These are phyloP conservation scores for Trametes elegans DNA, from an alignment of 768 basidiomycete species.

Conservation along the genomic window DNA sequence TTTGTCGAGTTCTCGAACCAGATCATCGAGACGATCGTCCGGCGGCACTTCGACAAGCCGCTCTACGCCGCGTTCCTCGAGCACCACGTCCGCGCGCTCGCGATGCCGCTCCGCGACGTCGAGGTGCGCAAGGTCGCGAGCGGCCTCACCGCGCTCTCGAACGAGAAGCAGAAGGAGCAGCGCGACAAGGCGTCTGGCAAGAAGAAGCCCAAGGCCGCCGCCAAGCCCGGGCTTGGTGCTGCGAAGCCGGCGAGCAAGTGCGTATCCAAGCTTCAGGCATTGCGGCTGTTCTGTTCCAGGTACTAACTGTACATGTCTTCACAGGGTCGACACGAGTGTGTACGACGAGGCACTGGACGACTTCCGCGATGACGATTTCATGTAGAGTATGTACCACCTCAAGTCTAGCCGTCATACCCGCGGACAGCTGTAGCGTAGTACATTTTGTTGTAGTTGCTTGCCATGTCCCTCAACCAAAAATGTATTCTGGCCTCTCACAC, in stretches of 20 bases:
- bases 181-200: slow-evolving; percentile 84
- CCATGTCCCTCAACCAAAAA: background rate
- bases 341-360: slow-evolving; percentile 94
- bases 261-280: too few species aligned
- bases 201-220: slow-evolving; percentile 74
- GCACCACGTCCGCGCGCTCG: slow-evolving; percentile 73
- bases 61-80: slow-evolving; percentile 84
- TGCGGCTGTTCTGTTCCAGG: background rate
- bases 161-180: slow-evolving; percentile 93
- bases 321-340: slow-evolving; percentile 69
- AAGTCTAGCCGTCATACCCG: slow-evolving; percentile 3
- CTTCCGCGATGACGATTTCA: slow-evolving; percentile 86
- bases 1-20: slow-evolving; percentile 70
- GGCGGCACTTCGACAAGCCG: slow-evolving; percentile 78
- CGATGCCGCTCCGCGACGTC: slow-evolving; percentile 78
- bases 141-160: slow-evolving; percentile 81
- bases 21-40: slow-evolving; percentile 74
- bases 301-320: slow-evolving; percentile 14
- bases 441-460: slow-evolving; percentile 7
- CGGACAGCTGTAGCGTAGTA: slow-evolving; percentile 11
- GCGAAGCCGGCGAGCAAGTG: slow-evolving; percentile 66
- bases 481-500: background rate
- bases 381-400: slow-evolving; percentile 49
- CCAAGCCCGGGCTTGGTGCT: slow-evolving; percentile 76
- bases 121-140: slow-evolving; percentile 90